These are phyloP conservation scores for Ceriops zippeliana DNA, from an alignment of 345 rosid species.

Conservation along the genomic window DNA sequence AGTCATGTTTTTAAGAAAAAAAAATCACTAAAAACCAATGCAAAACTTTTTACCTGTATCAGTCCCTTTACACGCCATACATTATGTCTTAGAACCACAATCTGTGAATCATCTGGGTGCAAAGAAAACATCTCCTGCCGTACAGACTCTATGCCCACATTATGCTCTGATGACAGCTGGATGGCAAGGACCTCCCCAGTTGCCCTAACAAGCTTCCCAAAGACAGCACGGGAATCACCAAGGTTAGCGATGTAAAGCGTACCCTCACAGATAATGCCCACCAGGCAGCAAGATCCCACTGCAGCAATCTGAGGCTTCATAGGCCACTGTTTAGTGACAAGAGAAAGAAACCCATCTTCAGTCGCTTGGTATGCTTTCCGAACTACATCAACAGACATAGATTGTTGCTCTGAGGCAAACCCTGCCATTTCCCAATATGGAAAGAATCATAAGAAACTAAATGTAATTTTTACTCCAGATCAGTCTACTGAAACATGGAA, in stretches of 20 bases:
- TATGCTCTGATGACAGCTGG: conserved; percentile 34
- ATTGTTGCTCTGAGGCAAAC: conserved; percentile 29
- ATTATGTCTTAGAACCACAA: conserved; percentile 34
- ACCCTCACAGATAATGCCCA: conserved; percentile 24
- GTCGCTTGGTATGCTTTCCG: conserved; percentile 33
- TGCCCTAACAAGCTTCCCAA: conserved; percentile 28
- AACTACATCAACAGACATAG: conserved; percentile 30
- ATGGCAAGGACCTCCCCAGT: conserved; percentile 34
- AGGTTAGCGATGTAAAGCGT: conserved; percentile 30
- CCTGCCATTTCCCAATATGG: conserved; percentile 15
- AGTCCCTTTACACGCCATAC: conserved; percentile 39
- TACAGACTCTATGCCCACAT: conserved; percentile 30
- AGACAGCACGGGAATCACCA: conserved; percentile 34
- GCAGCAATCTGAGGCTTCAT: conserved; percentile 37
- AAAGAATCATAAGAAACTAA: background rate
- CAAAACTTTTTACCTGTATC: conserved; percentile 22
- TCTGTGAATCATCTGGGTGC: conserved; percentile 30
- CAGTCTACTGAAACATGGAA: background rate
- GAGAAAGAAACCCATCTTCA: conserved; percentile 36
- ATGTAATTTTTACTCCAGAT: background rate
- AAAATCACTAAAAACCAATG: background rate
- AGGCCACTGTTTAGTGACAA: conserved; percentile 35
- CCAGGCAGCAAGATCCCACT: conserved; percentile 35
- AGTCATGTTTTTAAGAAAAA: background rate
- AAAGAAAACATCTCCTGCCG: conserved; percentile 35